Percentiles rank a stretch among this genome's conserved stretches.
Conservation (phyloP, 2,329 filamentous ascomycete genomes). For the Trematosphaeria pertusa region DNA sequence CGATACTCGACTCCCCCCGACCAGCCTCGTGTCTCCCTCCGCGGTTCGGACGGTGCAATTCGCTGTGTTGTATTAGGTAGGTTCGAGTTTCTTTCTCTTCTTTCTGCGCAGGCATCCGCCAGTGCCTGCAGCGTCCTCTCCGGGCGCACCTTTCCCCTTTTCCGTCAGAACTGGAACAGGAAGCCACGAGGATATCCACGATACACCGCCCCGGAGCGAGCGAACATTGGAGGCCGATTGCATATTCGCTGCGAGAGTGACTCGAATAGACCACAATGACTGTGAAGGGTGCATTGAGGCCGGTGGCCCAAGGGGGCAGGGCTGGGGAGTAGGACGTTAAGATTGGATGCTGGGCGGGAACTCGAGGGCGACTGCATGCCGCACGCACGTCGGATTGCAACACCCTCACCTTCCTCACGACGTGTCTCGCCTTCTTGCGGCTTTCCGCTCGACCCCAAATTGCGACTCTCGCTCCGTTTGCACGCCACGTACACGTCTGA, state of each 20-base stretch:
- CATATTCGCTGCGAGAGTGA: not conserved
- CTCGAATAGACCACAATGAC: not conserved
- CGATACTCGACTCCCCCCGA: conserved; percentile 26
- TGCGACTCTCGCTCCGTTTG: not conserved
- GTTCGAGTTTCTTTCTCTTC: conserved; percentile 23
- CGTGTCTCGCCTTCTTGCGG: conserved; percentile 12
- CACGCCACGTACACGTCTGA: not conserved
- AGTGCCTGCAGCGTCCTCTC: conserved; percentile 4
- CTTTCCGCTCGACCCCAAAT: not conserved
- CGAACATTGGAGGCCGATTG: not conserved
- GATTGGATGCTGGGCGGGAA: conserved; percentile 12
- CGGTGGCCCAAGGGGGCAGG: not conserved
- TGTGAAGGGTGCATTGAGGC: not conserved
- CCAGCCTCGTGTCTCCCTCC: conserved; percentile 33
- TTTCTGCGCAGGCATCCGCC: conserved; percentile 6
- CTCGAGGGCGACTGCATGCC: conserved; percentile 24
- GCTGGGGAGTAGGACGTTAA: not conserved
- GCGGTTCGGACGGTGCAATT: conserved; percentile 26
- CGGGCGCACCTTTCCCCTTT: not conserved
- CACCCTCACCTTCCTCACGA: conserved; percentile 4
- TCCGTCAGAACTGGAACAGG: conserved; percentile 1
- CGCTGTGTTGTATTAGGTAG: conserved; percentile 36
- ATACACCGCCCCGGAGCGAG: not conserved
- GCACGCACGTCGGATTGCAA: conserved; percentile 12
- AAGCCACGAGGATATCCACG: not conserved